Evolutionary conservation across 1,139 yeast species (phyloP).

Genomic region (Candida tropicalis): DNA sequence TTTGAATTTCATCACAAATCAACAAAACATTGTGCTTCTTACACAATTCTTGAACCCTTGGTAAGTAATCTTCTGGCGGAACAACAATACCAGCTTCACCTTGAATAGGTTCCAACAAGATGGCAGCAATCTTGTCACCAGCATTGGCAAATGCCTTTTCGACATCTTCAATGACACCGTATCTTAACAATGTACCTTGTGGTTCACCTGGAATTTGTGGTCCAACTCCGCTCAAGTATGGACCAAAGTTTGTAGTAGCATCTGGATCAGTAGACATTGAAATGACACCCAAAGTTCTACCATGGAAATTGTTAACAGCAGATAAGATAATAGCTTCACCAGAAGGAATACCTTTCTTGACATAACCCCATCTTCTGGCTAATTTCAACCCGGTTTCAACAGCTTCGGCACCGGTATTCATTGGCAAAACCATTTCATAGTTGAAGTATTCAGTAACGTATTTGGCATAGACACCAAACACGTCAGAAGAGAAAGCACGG

Average conservation of each 20-base stretch:
- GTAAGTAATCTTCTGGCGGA: conserved; percentile 81
- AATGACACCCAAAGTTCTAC: conserved; percentile 92
- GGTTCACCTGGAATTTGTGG: conserved; percentile 72
- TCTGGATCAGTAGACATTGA: conserved; percentile 97
- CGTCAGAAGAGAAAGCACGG: conserved; percentile 90
- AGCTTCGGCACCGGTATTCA: conserved; percentile 99
- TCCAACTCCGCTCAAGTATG: conserved; percentile 82
- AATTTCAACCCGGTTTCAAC: conserved; percentile 93
- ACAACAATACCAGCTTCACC: conserved; percentile 99
- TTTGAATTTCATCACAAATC: conserved; percentile 96
- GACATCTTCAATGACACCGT: conserved; percentile 83
- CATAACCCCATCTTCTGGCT: conserved; percentile 98
- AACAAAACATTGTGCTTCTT: conserved; percentile 80
- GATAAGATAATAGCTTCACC: conserved; percentile 86
- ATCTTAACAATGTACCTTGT: conserved; percentile 59
- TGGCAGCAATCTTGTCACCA: conserved; percentile 91
- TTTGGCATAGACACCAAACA: conserved; percentile 85
- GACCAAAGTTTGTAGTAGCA: conserved; percentile 88
- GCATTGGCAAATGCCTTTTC: conserved; percentile 81
- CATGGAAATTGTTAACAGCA: conserved; percentile 91
- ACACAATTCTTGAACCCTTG: conserved; percentile 74
- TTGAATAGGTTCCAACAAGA: conserved; percentile 92
- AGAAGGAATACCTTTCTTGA: conserved; percentile 78
- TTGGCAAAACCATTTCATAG: conserved; percentile 92
- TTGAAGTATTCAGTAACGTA: conserved; percentile 86